A percentile compares a stretch with the other conserved stretches of the same genome.
Evolutionary conservation across 139 green algal genomes (phyloP).

Genomic region (Edaphochlamys debaryana): DNA sequence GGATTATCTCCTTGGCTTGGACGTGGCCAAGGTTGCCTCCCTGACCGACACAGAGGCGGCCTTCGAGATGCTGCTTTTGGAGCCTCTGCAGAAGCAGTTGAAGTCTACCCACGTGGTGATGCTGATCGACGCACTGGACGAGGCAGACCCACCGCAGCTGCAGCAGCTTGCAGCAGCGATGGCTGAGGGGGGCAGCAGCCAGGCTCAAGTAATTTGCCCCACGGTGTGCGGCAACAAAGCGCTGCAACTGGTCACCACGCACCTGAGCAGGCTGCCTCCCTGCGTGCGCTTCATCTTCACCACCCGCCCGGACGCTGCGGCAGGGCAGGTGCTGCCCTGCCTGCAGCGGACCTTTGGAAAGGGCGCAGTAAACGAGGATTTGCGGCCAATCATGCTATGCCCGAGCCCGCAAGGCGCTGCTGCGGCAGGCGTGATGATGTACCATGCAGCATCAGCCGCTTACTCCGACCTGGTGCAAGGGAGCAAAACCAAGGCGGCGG

Average conservation of each 20-base stretch:
- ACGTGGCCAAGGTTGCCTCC: background rate
- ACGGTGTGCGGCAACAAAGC: constrained; percentile 20
- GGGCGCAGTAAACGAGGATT: background rate
- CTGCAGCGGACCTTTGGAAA: background rate
- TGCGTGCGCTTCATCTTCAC: constrained; percentile 25
- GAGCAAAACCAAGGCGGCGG: background rate
- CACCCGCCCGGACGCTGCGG: constrained; percentile 20
- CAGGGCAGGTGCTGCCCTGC: constrained; percentile 1
- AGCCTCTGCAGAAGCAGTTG: constrained; percentile 1
- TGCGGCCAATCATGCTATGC: background rate
- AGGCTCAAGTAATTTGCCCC: background rate
- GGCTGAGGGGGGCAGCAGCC: background rate
- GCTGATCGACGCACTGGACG: constrained; percentile 37
- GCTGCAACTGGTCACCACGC: background rate
- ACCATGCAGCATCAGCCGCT: background rate
- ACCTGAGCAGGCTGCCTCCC: constrained; percentile 3
- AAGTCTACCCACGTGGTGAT: constrained; percentile 9
- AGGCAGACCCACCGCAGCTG: no score
- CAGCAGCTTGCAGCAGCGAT: background rate
- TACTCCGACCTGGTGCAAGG: no score
- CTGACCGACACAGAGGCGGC: background rate
- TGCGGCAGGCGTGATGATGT: background rate
- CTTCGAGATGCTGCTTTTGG: constrained; percentile 17
- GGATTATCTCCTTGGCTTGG: background rate
- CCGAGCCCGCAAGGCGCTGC: background rate